Evolutionary conservation across 225 moss, liverwort and hornwort genomes (phyloP).

Genomic region (Climacium dendroides): DNA sequence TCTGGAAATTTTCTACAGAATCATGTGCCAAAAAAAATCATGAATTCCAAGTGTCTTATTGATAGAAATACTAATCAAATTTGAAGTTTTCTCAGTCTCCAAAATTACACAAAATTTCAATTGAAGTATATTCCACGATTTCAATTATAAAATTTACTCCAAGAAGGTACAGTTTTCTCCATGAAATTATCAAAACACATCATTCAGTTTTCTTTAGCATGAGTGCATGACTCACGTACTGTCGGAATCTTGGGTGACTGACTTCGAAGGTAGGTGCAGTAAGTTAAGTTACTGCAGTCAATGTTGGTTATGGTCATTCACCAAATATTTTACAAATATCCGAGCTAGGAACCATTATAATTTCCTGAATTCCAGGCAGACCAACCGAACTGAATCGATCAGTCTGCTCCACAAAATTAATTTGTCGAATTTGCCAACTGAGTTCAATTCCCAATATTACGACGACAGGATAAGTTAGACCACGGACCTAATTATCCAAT

Average conservation of each 20-base stretch:
- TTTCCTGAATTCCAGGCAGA: neutral
- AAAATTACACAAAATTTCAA: neutral
- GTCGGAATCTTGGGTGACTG: too few relatives aligned
- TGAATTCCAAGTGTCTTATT: neutral
- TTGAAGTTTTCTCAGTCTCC: neutral
- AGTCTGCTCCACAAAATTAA: neutral
- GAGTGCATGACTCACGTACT: too few relatives aligned
- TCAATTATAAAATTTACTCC: neutral
- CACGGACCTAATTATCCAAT: too few relatives aligned
- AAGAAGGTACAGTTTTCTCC: neutral
- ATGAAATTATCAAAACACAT: neutral
- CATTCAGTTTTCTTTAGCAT: neutral
- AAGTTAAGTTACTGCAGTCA: neutral
- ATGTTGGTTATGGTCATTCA: neutral
- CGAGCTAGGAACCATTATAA: neutral
- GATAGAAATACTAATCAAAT: neutral
- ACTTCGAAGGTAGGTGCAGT: too few relatives aligned
- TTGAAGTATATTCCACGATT: neutral
- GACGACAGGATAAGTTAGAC: neutral
- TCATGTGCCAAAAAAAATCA: neutral
- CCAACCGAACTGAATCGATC: neutral
- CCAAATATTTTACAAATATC: neutral
- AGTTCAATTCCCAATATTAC: neutral
- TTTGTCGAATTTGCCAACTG: neutral
- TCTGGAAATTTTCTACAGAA: too few relatives aligned